phyloP scores from a whole-genome alignment of 305 asterid genomes.

The Salvia sclarea region DNA sequence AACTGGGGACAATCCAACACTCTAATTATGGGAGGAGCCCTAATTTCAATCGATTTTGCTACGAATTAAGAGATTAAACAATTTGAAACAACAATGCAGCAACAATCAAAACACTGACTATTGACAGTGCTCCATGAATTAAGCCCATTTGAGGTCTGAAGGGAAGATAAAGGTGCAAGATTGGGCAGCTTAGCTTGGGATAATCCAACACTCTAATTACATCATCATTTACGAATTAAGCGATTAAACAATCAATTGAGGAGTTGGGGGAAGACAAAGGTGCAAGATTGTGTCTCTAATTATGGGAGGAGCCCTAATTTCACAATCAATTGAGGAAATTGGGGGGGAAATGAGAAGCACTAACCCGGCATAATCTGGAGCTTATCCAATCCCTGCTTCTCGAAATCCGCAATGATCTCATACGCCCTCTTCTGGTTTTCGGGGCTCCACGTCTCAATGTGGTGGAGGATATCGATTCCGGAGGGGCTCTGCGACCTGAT shows the following conservation, averaged over 20 bases:
- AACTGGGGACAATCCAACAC: background rate
- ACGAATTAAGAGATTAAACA: no score
- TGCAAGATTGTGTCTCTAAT: no score
- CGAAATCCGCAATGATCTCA: conserved; percentile 69
- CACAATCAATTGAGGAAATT: no score
- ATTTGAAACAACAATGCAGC: background rate
- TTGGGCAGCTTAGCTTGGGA: background rate
- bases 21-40: background rate
- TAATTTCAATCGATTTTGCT: background rate
- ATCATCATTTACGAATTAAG: background rate
- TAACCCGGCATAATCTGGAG: conserved; percentile 95
- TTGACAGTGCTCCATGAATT: background rate
- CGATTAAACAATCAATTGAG: background rate
- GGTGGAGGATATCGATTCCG: conserved; percentile 88
- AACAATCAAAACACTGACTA: background rate
- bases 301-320: no score
- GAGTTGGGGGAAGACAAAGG: no score
- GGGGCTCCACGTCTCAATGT: conserved; percentile 78
- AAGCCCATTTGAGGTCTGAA: background rate
- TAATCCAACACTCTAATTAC: no score
- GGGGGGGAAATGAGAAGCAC: conserved; percentile 13
- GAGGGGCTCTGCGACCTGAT: conserved; percentile 55
- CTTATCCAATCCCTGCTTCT: conserved; percentile 78
- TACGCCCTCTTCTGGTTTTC: conserved; percentile 68
- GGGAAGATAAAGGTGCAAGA: background rate